These are phyloP conservation scores for Spizellomyces sp. DNA, from an alignment of 192 early-diverging fungal genomes.

Conservation along the genomic window DNA sequence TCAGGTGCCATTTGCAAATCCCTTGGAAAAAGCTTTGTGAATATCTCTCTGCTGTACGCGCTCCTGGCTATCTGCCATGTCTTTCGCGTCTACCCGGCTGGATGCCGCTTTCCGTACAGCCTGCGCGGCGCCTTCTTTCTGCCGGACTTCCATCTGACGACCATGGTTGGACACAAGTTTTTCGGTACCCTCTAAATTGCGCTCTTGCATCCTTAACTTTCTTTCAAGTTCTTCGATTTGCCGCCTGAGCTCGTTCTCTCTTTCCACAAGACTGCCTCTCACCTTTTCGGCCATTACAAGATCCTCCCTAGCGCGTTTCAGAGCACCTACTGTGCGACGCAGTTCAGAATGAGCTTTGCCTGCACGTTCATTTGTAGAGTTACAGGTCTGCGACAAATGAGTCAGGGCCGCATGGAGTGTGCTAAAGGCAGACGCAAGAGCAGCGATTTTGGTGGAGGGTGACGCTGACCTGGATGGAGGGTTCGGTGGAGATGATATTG, in stretches of 20 bases:
- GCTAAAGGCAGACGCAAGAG: conserved; percentile 2
- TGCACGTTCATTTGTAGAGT: not conserved
- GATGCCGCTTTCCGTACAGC: too few relatives aligned
- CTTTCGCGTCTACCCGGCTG: too few relatives aligned
- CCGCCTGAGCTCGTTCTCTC: not conserved
- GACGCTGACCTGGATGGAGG: not conserved
- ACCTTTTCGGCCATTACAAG: not conserved
- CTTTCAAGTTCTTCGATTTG: not conserved
- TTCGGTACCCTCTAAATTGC: too few relatives aligned
- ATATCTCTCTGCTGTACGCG: too few relatives aligned
- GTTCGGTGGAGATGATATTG: conserved; percentile 5
- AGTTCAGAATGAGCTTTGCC: conserved; percentile 5
- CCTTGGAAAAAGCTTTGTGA: too few relatives aligned
- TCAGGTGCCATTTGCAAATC: too few relatives aligned
- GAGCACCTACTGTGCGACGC: conserved; percentile 1
- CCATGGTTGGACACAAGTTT: too few relatives aligned
- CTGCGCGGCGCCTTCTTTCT: too few relatives aligned
- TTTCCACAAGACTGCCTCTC: not conserved
- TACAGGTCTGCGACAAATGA: not conserved
- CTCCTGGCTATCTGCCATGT: too few relatives aligned
- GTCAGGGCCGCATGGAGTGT: conserved; percentile 9
- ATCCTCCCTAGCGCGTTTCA: conserved; percentile 5
- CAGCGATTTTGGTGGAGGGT: conserved; percentile 4
- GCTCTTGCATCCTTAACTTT: too few relatives aligned
- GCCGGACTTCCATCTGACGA: too few relatives aligned